Percentiles rank a stretch among this genome's conserved stretches.
Evolutionary conservation across 768 basidiomycete genomes (phyloP).

Genomic region (Lepiota venenata): DNA sequence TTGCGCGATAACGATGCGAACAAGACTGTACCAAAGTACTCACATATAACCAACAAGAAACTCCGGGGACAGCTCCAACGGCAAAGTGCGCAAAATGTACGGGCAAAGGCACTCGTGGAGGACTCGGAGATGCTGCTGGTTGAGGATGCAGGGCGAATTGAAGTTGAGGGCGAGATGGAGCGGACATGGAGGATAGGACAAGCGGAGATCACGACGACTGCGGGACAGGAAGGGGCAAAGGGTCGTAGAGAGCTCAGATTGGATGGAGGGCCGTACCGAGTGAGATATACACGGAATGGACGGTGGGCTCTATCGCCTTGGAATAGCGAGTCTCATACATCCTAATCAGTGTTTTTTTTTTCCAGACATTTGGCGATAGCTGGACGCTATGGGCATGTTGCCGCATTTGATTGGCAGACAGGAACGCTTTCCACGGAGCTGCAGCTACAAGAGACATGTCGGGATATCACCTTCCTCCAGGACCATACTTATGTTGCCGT

Average conservation of each 20-base stretch:
- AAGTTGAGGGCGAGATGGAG: constrained; percentile 79
- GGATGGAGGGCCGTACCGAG: constrained; percentile 82
- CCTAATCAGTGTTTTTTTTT: background rate
- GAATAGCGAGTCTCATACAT: background rate
- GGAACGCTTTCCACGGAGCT: constrained; percentile 76
- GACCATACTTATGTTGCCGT: constrained; percentile 93
- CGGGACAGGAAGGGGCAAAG: constrained; percentile 72
- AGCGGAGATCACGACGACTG: constrained; percentile 62
- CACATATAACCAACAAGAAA: constrained; percentile 71
- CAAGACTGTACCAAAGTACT: constrained; percentile 45
- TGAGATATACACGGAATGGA: constrained; percentile 89
- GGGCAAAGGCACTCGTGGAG: constrained; percentile 56
- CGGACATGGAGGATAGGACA: constrained; percentile 88
- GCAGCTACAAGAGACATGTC: constrained; percentile 84
- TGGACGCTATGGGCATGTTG: constrained; percentile 80
- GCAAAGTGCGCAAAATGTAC: constrained; percentile 58
- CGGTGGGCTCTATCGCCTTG: constrained; percentile 39
- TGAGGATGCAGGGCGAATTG: constrained; percentile 70
- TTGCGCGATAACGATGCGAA: constrained; percentile 40
- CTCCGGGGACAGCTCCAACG: constrained; percentile 66
- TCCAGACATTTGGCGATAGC: constrained; percentile 82
- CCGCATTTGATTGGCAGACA: constrained; percentile 92
- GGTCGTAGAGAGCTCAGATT: constrained; percentile 79
- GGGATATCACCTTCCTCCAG: constrained; percentile 95
- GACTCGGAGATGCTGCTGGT: constrained; percentile 72